These are phyloP conservation scores for Calonectria pauciramosa DNA, from an alignment of 2,329 filamentous ascomycete genomes.

Conservation along the genomic window DNA sequence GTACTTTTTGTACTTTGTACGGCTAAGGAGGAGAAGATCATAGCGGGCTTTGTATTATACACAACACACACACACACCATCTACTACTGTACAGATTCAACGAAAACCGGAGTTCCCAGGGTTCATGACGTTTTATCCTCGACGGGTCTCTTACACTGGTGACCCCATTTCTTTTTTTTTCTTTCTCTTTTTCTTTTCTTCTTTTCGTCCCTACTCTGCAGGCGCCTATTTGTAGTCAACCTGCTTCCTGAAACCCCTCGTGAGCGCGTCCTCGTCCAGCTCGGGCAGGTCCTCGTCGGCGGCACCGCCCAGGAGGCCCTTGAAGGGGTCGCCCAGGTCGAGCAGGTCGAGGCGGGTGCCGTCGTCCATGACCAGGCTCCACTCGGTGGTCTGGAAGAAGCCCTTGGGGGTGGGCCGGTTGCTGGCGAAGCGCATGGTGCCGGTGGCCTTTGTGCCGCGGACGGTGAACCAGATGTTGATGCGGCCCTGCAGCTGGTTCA, in stretches of 20 bases:
- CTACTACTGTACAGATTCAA: conserved; percentile 49
- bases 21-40: conserved; percentile 41
- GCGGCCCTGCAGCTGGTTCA: conserved; percentile 93
- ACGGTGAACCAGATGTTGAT: conserved; percentile 92
- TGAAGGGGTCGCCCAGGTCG: conserved; percentile 79
- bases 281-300: conserved; percentile 55
- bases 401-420: conserved; percentile 71
- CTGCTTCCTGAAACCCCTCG: conserved; percentile 68
- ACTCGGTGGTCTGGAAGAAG: conserved; percentile 89
- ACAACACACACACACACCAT: conserved; percentile 52
- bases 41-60: conserved; percentile 57
- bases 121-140: conserved; percentile 37
- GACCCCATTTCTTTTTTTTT: conserved; percentile 10
- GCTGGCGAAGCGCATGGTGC: conserved; percentile 85
- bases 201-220: not conserved
- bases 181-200: conserved; percentile 9
- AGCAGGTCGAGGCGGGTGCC: conserved; percentile 78
- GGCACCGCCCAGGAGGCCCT: conserved; percentile 58
- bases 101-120: conserved; percentile 43
- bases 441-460: conserved; percentile 79
- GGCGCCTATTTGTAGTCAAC: conserved; percentile 48
- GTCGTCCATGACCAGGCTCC: conserved; percentile 82
- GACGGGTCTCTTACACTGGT: not conserved
- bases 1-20: conserved; percentile 35
- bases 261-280: conserved; percentile 52